Evolutionary conservation across 371 early-diverging fungal genomes (phyloP), one percentile per base, ranked within the genome.

Genomic region (Apophysomyces variabilis): DNA sequence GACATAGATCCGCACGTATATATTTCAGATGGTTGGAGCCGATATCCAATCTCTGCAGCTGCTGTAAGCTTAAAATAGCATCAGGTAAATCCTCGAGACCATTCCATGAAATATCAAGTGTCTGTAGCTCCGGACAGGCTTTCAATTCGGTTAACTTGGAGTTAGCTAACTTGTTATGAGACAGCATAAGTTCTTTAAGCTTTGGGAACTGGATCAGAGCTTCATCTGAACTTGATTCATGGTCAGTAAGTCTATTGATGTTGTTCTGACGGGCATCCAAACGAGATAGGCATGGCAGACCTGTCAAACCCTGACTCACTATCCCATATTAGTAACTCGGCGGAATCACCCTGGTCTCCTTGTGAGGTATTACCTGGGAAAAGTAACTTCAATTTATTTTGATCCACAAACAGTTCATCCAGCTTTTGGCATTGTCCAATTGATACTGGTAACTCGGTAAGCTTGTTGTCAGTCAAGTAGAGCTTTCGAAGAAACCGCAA

Each of bases 51-150:
- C 90, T 80, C 46, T 84, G 66, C 11, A 71, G 60, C n/a, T 71
- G 60, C 41, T 79, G 54, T 5, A 82, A 71, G 6, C 83, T 50
- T 6, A 88, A 72, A 6, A 85, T 61, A 4, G 66, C 81, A 4
- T 63, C 62, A 4, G 92, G 91, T 6, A 94, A 67, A 14, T 77
- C 70, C 3, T 72, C 68, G 18, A 91, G 77, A 8, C 67, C 72
- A 58, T 93, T 92, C 57, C 87, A 85, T 7, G 88, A 81, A 9
- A 92, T 65, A 62, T 91, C 92, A 3, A 94, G 68, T 3, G 83
- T 87, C 56, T 87, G 81, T 11, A 94, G 70, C 26, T 75, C 54
- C 13, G 85, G 80, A 0, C 79, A 70, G 0, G 69, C 67, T 11
- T 63, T 36, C 2, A 79, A 45, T 6, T 79, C 62, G 3, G 11